A percentile compares a stretch with the other conserved stretches of the same genome.
Evolutionary conservation across 2,329 filamentous ascomycete genomes (phyloP).

Genomic region (Parastagonospora avenae): DNA sequence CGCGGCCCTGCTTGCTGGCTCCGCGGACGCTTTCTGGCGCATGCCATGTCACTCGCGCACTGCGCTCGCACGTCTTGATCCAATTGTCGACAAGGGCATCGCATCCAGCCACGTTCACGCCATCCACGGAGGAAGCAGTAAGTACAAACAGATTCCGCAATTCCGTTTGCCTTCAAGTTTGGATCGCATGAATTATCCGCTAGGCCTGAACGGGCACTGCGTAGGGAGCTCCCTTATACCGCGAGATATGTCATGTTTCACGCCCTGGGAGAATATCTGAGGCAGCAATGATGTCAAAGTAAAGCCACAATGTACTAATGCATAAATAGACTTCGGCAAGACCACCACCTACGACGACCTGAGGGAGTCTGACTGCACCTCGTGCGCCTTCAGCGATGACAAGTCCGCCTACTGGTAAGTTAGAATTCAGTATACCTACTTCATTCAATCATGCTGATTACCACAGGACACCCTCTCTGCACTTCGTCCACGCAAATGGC

Average conservation of each 20-base stretch:
- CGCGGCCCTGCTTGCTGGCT: conserved; percentile 41
- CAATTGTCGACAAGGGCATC: conserved; percentile 37
- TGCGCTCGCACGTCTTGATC: conserved; percentile 63
- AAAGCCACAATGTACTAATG: conserved; percentile 25
- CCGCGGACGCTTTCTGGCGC: conserved; percentile 69
- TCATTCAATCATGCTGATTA: neutral
- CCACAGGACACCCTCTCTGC: conserved; percentile 65
- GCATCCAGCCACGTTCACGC: conserved; percentile 39
- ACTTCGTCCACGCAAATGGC: conserved; percentile 68
- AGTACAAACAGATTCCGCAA: conserved; percentile 54
- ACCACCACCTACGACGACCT: conserved; percentile 67
- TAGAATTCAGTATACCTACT: neutral
- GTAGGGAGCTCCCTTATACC: conserved; percentile 1
- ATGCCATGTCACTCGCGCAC: conserved; percentile 70
- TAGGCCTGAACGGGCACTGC: conserved; percentile 4
- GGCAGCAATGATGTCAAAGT: conserved; percentile 22
- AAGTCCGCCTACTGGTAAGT: conserved; percentile 50
- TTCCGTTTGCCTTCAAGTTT: conserved; percentile 49
- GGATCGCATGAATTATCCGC: conserved; percentile 8
- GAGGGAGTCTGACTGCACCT: conserved; percentile 69
- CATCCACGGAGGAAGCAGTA: conserved; percentile 51
- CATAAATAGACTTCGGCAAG: conserved; percentile 59
- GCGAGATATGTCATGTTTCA: conserved; percentile 4
- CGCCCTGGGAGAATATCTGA: conserved; percentile 7
- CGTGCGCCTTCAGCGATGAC: conserved; percentile 58